Evolutionary conservation across 805 yeast species (phyloP).

Genomic region (Schwanniomyces occidentalis): DNA sequence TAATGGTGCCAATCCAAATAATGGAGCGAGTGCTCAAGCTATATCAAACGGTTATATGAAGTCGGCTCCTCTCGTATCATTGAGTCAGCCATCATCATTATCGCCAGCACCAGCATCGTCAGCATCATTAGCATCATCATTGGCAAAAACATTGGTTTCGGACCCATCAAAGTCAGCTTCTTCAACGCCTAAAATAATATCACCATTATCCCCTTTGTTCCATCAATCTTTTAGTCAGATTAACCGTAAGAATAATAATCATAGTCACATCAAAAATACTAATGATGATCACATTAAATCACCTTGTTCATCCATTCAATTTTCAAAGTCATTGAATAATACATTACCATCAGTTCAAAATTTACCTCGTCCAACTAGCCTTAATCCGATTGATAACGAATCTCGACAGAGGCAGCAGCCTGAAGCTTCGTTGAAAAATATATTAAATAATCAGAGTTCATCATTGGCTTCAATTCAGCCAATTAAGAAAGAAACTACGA

Average conservation of each 20-base stretch:
- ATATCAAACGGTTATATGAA: conserved; percentile 10
- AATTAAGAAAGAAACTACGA: too few species aligned
- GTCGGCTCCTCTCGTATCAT: conserved; percentile 26
- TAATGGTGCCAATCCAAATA: conserved; percentile 11
- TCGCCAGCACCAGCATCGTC: conserved; percentile 3
- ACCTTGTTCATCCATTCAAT: neutral
- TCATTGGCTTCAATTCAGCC: too few species aligned
- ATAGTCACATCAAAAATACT: too few species aligned
- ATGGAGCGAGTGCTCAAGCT: neutral
- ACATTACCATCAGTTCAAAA: conserved; percentile 10
- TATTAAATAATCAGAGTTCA: neutral
- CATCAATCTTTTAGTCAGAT: conserved; percentile 34
- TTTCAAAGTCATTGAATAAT: neutral
- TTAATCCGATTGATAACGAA: conserved; percentile 4
- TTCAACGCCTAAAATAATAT: conserved; percentile 30
- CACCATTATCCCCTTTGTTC: conserved; percentile 42
- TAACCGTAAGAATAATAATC: conserved; percentile 4
- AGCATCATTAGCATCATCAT: conserved; percentile 6
- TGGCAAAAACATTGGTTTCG: conserved; percentile 3
- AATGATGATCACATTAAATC: too few species aligned
- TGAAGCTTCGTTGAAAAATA: neutral
- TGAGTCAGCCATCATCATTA: conserved; percentile 7
- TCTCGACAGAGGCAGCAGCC: neutral
- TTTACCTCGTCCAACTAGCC: conserved; percentile 10
- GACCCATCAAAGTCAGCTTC: conserved; percentile 20